Conservation (phyloP, 2,329 filamentous ascomycete genomes). For the Colletotrichum magnum region DNA sequence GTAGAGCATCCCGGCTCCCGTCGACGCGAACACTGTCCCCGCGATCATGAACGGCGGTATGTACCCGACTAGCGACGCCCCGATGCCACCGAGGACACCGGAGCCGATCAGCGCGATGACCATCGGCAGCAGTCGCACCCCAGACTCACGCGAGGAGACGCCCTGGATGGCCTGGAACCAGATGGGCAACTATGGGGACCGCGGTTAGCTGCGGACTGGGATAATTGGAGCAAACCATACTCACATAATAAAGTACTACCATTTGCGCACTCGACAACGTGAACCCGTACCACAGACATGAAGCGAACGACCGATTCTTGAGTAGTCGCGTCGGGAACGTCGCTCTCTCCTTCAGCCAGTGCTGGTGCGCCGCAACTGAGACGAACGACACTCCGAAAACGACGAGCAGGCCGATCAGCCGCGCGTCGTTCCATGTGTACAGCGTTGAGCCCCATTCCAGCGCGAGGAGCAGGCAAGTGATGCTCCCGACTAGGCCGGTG, state of each 20-base stretch:
- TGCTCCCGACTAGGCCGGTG: slow-evolving; percentile 30
- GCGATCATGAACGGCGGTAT: slow-evolving; percentile 24
- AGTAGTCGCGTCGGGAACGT: slow-evolving; percentile 10
- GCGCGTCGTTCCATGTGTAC: slow-evolving; percentile 44
- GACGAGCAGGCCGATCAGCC: slow-evolving; percentile 4
- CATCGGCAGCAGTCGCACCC: slow-evolving; percentile 56
- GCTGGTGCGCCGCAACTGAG: slow-evolving; percentile 5
- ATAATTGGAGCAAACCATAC: neutral
- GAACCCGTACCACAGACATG: slow-evolving; percentile 21
- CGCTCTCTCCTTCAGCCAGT: slow-evolving; percentile 21
- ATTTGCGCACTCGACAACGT: slow-evolving; percentile 13
- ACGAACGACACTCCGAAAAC: slow-evolving; percentile 16
- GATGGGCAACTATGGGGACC: slow-evolving; percentile 50
- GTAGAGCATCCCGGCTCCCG: slow-evolving; percentile 23
- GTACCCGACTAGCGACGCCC: slow-evolving; percentile 25
- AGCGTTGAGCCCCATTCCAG: slow-evolving; percentile 58
- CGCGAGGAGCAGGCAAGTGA: slow-evolving; percentile 58
- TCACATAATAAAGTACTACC: slow-evolving; percentile 28
- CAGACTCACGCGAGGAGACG: slow-evolving; percentile 55
- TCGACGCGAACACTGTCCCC: slow-evolving; percentile 18
- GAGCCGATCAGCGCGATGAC: slow-evolving; percentile 46
- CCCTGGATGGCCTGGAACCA: slow-evolving; percentile 63
- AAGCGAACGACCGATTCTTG: slow-evolving; percentile 15
- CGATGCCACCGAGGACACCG: slow-evolving; percentile 10
- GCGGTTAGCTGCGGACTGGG: too few relatives aligned